phyloP scores from a whole-genome alignment of 139 green algal genomes.

The Closterium sp. region DNA sequence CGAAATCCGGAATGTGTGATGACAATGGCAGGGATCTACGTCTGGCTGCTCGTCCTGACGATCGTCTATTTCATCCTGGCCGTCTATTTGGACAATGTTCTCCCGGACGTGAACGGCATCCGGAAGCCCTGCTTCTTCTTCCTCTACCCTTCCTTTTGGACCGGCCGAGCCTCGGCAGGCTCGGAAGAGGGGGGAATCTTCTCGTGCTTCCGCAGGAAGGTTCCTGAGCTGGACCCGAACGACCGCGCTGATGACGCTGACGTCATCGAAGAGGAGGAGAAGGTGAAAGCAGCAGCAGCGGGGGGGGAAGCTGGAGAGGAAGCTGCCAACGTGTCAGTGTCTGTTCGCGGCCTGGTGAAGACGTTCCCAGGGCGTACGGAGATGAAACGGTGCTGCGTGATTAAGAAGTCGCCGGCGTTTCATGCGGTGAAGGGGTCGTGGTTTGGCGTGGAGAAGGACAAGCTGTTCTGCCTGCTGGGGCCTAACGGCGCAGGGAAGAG shows the following conservation, averaged over 20 bases:
- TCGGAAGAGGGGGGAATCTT: not conserved
- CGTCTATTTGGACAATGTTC: constrained; percentile 89
- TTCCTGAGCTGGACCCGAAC: not conserved
- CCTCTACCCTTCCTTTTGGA: constrained; percentile 42
- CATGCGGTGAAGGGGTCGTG: constrained; percentile 50
- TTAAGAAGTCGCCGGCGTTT: constrained; percentile 13
- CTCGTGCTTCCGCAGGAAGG: constrained; percentile 8
- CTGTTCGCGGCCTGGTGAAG: constrained; percentile 44
- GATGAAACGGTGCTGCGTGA: constrained; percentile 14
- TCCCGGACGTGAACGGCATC: constrained; percentile 73
- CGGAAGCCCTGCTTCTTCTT: constrained; percentile 44
- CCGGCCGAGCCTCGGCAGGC: not conserved
- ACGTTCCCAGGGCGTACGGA: constrained; percentile 22
- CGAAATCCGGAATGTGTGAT: constrained; percentile 33
- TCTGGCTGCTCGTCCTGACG: constrained; percentile 69
- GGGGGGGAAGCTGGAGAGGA: not conserved
- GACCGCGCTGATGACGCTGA: constrained; percentile 22
- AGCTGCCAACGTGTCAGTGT: not conserved
- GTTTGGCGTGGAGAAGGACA: constrained; percentile 53
- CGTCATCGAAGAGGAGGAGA: constrained; percentile 22
- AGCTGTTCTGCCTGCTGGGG: constrained; percentile 61
- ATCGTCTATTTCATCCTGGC: constrained; percentile 79
- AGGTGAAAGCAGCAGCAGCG: constrained; percentile 7
- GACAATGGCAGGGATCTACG: constrained; percentile 42
- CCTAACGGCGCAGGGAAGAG: constrained; percentile 65